Evolutionary conservation across 2,329 filamentous ascomycete species (phyloP).

Genomic region (Fusarium agapanthi): DNA sequence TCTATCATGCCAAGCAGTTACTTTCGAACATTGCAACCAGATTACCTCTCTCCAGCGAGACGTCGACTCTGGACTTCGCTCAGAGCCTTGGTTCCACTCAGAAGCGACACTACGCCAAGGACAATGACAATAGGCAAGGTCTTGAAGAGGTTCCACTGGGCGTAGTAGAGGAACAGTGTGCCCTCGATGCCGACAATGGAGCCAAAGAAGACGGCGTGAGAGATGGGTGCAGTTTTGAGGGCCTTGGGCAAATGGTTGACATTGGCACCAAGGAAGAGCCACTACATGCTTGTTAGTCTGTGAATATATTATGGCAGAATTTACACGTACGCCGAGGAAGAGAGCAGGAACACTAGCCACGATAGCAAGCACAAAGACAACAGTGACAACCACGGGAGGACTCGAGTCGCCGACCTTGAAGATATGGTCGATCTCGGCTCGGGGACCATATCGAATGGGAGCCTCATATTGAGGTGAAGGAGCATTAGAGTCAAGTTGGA

Average conservation of each 20-base stretch:
- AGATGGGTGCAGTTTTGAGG: constrained; percentile 76
- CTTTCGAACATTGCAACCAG: neutral
- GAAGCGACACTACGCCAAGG: constrained; percentile 75
- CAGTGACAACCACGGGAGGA: constrained; percentile 80
- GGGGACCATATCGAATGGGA: constrained; percentile 84
- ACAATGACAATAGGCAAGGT: constrained; percentile 76
- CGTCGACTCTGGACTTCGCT: constrained; percentile 92
- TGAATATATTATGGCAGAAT: no score
- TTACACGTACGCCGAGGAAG: constrained; percentile 69
- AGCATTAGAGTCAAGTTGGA: constrained; percentile 70
- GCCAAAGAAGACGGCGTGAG: constrained; percentile 85
- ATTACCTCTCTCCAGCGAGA: constrained; percentile 73
- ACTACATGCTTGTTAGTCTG: constrained; percentile 60
- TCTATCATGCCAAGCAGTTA: constrained; percentile 11
- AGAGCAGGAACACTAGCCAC: constrained; percentile 78
- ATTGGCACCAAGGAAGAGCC: constrained; percentile 85
- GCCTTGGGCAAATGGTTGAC: constrained; percentile 80
- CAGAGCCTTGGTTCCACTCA: constrained; percentile 89
- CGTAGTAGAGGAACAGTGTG: constrained; percentile 95
- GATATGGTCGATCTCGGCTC: constrained; percentile 87
- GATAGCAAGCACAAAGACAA: constrained; percentile 79
- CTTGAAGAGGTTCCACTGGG: constrained; percentile 90
- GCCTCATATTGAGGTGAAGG: constrained; percentile 69
- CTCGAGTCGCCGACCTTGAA: constrained; percentile 84
- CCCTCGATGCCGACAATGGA: constrained; percentile 89